Percentiles rank a stretch among this genome's conserved stretches.
These are phyloP conservation scores for Viridothelium virens DNA, from an alignment of 495 filamentous ascomycete species.

Conservation along the genomic window DNA sequence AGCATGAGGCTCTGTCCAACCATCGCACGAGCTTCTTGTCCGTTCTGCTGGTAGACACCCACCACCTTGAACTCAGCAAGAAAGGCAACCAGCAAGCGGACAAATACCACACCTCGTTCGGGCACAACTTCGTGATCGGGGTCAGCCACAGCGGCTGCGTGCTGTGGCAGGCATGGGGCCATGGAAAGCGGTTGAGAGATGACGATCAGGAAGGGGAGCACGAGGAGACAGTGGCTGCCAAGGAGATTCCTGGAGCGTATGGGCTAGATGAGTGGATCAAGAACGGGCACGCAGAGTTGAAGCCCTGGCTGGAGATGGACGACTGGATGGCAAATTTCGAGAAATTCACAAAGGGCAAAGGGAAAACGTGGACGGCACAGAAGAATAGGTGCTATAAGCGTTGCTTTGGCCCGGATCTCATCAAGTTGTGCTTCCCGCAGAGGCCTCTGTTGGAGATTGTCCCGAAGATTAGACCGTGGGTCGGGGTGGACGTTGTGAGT, in stretches of 20 bases:
- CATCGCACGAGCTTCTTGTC: neutral
- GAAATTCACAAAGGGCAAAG: neutral
- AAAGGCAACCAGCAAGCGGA: neutral
- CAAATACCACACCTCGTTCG: neutral
- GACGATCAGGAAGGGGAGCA: neutral
- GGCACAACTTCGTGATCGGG: neutral
- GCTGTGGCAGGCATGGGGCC: neutral
- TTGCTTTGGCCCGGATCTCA: conserved; percentile 2
- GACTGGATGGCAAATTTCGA: neutral
- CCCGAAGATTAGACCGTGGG: neutral
- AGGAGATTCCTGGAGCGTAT: neutral
- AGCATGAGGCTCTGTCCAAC: neutral
- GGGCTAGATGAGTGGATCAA: neutral
- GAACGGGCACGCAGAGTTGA: neutral
- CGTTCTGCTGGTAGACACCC: neutral
- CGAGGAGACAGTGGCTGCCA: neutral
- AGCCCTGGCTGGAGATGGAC: neutral
- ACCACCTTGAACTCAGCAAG: neutral
- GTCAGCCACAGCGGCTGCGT: neutral
- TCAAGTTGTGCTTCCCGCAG: neutral
- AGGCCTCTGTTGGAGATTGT: neutral
- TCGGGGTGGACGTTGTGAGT: neutral
- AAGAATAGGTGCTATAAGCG: neutral
- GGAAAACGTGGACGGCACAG: neutral
- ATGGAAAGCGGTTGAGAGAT: neutral